Base-by-base conservation (phyloP, 2,329 filamentous ascomycete species). In the Chaetomium olivaceum region DNA sequence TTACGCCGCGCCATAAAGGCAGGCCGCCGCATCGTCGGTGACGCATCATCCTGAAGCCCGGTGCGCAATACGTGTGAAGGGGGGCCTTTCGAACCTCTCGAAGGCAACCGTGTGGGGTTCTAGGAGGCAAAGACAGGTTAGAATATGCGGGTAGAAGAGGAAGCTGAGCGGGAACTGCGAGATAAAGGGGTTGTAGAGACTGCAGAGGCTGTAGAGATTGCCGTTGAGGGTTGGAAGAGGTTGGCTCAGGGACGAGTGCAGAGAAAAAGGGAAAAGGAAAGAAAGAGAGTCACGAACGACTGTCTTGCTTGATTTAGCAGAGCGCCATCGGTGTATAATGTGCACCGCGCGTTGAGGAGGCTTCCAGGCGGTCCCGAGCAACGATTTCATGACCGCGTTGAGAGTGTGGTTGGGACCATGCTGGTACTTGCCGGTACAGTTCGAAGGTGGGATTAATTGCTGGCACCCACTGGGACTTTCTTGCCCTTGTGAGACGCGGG, bases 321-420 rank as follows among this genome's bases (percentile, higher is more conserved):
- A 16, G 51, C 51, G 65, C 58, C 62, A 65, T 63, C 54, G 62
- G 31, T 29, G 51, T 36, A 59, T 2, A 12, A 59, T 52, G 12
- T 16, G 61, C 4, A 59, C 59, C 23, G 60, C 62, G 60, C 64
- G 65, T 58, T 58, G 55, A 16, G 70, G 67, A 43, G 62, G 63
- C 64, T 57, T 70, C 70, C 67, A 67, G 36, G 67, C 64, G 51
- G 65, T 43, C 58, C 66, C 66, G 48, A 69, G 68, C 66, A 74
- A 55, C 48, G 67, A 67, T 61, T 71, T 73, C 72, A 74, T 74
- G 65, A 61, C 72, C 61, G 67, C 67, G 54, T 64, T 57, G 62
- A 64, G 50, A 46, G 61, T 43, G 36, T 46, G 52, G 29, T 14
- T 25, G 62, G 50, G 64, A 67, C 67, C 72, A 72, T 73, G 67